Evolutionary conservation across 2,329 filamentous ascomycete species (phyloP).

Genomic region (Paraconiothyrium brasiliense): DNA sequence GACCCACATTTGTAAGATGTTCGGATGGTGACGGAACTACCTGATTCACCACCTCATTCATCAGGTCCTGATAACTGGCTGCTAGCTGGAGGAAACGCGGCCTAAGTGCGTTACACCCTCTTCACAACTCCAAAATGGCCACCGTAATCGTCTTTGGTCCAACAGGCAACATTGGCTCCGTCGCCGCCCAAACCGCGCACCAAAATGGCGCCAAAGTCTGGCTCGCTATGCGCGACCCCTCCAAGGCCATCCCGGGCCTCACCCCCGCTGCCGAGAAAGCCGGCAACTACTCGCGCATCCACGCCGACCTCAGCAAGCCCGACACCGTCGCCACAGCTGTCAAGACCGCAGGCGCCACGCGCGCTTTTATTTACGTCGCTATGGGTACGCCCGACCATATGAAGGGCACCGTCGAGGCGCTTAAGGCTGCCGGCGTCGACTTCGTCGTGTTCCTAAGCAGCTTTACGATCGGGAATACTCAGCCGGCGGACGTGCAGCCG

Average conservation of each 20-base stretch:
- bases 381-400: conserved; percentile 50
- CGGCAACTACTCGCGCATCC: conserved; percentile 49
- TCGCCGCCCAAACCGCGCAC: conserved; percentile 50
- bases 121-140: no score
- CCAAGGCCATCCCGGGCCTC: conserved; percentile 55
- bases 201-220: conserved; percentile 53
- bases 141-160: conserved; percentile 30
- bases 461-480: conserved; percentile 35
- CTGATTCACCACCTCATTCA: no score
- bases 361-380: conserved; percentile 60
- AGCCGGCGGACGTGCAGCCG: neutral
- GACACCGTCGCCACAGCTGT: conserved; percentile 54
- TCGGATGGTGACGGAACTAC: no score
- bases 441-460: conserved; percentile 58
- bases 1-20: no score
- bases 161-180: conserved; percentile 56
- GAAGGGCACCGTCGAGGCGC: conserved; percentile 51
- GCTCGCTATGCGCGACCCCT: conserved; percentile 57
- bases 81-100: no score
- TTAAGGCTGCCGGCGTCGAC: conserved; percentile 58
- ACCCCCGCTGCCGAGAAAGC: conserved; percentile 35
- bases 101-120: no score
- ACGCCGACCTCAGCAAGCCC: conserved; percentile 58
- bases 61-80: no score
- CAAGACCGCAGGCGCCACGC: conserved; percentile 52